Base-by-base conservation (phyloP, 2,329 filamentous ascomycete genomes). In the Lecanosticta acicola region DNA sequence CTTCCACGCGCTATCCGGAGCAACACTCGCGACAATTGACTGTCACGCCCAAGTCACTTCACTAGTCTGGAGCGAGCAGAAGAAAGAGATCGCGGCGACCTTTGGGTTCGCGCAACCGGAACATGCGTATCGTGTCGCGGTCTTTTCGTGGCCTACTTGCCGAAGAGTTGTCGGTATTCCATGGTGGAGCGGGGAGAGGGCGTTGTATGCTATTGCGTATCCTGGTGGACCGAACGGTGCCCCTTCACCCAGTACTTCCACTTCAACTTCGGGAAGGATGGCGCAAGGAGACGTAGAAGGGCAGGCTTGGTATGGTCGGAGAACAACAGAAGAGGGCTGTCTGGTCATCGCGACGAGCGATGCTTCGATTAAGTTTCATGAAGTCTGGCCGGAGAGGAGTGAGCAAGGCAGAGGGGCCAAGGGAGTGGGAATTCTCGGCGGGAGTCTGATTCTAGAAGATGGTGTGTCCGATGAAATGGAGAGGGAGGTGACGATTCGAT, bases 91-190 rank as follows among this genome's bases (percentile, higher is more conserved):
- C 53, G 87, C 81, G 1, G 93, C 89, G 1, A 96, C 91, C 0
- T 96, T 98, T 68, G 91, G 93, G 3, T 97, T 94, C 62, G 81
- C 90, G 3, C 84, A 94, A 56, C 89, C 91, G 1, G 87, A 94
- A 34, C 93, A 98, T 61, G 81, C 85, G 0, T 87, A 85, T 58
- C 83, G 93, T 16, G 87, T 98, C 54, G 93, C 89, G 1, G 84
- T 97, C 7, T 98, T 96, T 67, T 84, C 85, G 37, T 97, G 93
- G 93, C 93, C 93, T 0, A 84, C 86, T 45, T 97, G 93, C 67
- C 80, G 81, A 54, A 87, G 93, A 62, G 79, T 96, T 1, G 85
- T 87, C 9, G 83, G 85, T 13, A 85, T 97, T 46, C 86, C 89
- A 0, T 97, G 81, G 91, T 82, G 81, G 40, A 80, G 83, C 26